Conservation (phyloP, 306 rosid genomes). For the Betula pendula region DNA sequence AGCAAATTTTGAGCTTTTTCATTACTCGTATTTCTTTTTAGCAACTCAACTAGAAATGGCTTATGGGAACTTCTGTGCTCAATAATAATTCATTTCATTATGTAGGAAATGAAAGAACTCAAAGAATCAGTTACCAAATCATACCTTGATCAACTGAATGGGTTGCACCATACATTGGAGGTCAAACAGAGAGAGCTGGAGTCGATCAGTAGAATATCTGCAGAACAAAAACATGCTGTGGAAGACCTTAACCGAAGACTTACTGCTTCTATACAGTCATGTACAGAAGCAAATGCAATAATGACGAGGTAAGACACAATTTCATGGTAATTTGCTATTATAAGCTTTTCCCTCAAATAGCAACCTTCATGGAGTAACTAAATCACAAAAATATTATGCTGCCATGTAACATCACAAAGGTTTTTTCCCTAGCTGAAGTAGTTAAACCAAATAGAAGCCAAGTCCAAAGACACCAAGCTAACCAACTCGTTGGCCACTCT, state of each 20-base stretch:
- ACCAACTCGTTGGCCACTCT: background rate
- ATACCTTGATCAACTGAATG: slow-evolving; percentile 63
- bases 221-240: slow-evolving; percentile 70
- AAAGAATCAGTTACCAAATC: slow-evolving; percentile 62
- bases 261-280: slow-evolving; percentile 77
- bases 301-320: slow-evolving; percentile 61
- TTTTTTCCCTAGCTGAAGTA: background rate
- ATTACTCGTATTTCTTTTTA: background rate
- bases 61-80: background rate
- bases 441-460: background rate
- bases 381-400: background rate
- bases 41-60: background rate
- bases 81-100: slow-evolving; percentile 7
- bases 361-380: background rate
- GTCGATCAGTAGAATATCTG: slow-evolving; percentile 55
- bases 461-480: background rate
- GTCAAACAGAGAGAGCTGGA: slow-evolving; percentile 67
- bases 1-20: background rate
- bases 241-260: slow-evolving; percentile 87
- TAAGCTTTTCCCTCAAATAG: background rate
- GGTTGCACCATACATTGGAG: slow-evolving; percentile 60
- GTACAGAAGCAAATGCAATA: slow-evolving; percentile 82
- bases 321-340: background rate
- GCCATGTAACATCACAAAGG: background rate
- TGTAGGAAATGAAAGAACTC: slow-evolving; percentile 73